Evolutionary conservation across 495 filamentous ascomycete genomes (phyloP).

Genomic region (Friedmanniomyces simplex): DNA sequence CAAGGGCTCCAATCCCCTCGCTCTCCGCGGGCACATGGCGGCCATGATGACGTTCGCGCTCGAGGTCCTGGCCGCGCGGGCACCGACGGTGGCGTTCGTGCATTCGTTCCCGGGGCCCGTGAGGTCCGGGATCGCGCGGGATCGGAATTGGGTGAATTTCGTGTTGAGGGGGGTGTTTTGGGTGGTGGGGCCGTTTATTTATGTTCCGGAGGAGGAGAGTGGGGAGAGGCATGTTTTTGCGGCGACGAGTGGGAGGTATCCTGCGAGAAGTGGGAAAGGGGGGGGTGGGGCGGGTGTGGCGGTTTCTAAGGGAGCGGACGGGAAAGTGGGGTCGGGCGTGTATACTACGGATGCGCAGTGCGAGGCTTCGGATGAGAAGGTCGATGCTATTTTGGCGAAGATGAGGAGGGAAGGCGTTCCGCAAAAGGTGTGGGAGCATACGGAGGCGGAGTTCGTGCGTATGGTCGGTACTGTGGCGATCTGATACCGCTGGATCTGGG

Average conservation of each 20-base stretch:
- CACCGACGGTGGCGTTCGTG: slow-evolving; percentile 18
- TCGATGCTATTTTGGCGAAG: slow-evolving; percentile 30
- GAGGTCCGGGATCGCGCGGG: slow-evolving; percentile 1
- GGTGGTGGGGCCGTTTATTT: not conserved
- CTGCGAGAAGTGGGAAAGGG: not conserved
- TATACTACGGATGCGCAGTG: slow-evolving; percentile 42
- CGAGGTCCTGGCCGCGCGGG: slow-evolving; percentile 15
- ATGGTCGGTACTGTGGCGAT: slow-evolving; percentile 13
- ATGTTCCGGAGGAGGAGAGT: not conserved
- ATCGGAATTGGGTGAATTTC: slow-evolving; percentile 1
- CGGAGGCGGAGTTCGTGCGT: slow-evolving; percentile 36
- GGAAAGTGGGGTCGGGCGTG: slow-evolving; percentile 40
- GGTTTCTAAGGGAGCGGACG: slow-evolving; percentile 36
- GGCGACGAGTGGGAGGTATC: not conserved
- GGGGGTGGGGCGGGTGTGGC: not conserved
- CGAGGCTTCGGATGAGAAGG: slow-evolving; percentile 29
- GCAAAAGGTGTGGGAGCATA: slow-evolving; percentile 42
- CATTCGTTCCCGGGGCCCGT: slow-evolving; percentile 23
- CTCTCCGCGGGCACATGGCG: slow-evolving; percentile 3
- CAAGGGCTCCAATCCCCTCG: slow-evolving; percentile 4
- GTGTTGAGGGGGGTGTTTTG: not conserved
- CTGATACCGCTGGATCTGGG: no score
- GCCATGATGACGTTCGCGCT: slow-evolving; percentile 22
- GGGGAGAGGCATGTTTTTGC: slow-evolving; percentile 1
- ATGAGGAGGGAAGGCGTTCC: slow-evolving; percentile 36